These are phyloP conservation scores for Fraxinus nigra DNA, from an alignment of 305 asterid species.

Conservation along the genomic window DNA sequence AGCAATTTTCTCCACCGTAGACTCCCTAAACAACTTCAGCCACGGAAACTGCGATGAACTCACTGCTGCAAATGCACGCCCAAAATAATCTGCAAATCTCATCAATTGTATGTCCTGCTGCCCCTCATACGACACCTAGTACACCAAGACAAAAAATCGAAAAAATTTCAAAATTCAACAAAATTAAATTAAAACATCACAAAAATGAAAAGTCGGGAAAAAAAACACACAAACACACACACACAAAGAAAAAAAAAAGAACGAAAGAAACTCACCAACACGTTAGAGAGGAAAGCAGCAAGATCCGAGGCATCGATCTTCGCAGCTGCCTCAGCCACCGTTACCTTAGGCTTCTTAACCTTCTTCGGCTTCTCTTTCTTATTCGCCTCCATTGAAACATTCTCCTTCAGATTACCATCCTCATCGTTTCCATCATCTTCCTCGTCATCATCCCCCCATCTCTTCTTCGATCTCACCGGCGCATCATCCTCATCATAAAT, in stretches of 20 bases:
- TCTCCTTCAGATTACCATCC: slow-evolving; percentile 27
- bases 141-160: background rate
- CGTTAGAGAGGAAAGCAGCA: slow-evolving; percentile 51
- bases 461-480: slow-evolving; percentile 37
- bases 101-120: slow-evolving; percentile 79
- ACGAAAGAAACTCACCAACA: slow-evolving; percentile 39
- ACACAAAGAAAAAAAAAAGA: too few relatives aligned
- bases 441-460: slow-evolving; percentile 29
- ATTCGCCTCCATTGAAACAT: slow-evolving; percentile 37
- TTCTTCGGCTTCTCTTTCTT: slow-evolving; percentile 63
- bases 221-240: background rate
- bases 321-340: slow-evolving; percentile 73
- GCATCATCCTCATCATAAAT: slow-evolving; percentile 31
- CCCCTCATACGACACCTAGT: slow-evolving; percentile 68
- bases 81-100: slow-evolving; percentile 90
- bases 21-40: slow-evolving; percentile 82
- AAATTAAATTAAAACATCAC: slow-evolving; percentile 3
- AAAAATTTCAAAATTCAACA: slow-evolving; percentile 6
- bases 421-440: slow-evolving; percentile 24
- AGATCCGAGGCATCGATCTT: slow-evolving; percentile 70
- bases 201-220: slow-evolving; percentile 2
- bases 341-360: slow-evolving; percentile 61
- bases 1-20: slow-evolving; percentile 49
- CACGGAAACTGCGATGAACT: slow-evolving; percentile 76
- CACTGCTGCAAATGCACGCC: slow-evolving; percentile 75